Evolutionary conservation across 176 grass and related monocot genomes (phyloP).

Genomic region (Triticum dicoccoides): DNA sequence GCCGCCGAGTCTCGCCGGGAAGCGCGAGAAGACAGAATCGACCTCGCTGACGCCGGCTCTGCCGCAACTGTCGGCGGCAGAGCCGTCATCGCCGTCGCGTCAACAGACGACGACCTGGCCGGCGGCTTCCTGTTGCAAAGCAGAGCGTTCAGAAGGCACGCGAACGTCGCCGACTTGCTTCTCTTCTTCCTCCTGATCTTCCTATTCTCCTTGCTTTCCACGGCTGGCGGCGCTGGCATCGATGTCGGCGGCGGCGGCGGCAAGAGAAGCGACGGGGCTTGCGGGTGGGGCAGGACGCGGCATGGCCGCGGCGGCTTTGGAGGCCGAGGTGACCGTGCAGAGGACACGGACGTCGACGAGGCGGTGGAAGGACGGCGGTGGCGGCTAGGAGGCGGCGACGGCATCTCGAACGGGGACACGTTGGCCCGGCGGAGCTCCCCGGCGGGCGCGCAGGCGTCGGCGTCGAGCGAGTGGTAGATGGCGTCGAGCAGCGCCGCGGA

Average conservation of each 20-base stretch:
- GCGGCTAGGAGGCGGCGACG: background rate
- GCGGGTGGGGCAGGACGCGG: conserved; percentile 51
- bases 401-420: background rate
- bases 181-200: conserved; percentile 4
- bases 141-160: conserved; percentile 39
- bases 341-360: conserved; percentile 21
- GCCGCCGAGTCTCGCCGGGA: conserved; percentile 27
- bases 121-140: conserved; percentile 39
- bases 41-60: conserved; percentile 39
- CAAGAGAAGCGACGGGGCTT: background rate
- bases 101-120: background rate
- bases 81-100: background rate
- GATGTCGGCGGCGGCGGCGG: background rate
- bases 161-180: conserved; percentile 35
- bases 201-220: background rate
- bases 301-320: conserved; percentile 38
- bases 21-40: conserved; percentile 56
- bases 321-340: conserved; percentile 37
- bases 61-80: background rate
- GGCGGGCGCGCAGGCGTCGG: conserved; percentile 24
- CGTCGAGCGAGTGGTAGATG: conserved; percentile 90
- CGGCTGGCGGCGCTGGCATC: too few species aligned
- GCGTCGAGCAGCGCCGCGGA: conserved; percentile 81
- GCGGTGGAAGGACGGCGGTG: background rate
- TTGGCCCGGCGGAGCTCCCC: background rate